Evolutionary conservation across 1,284 basidiomycete species (phyloP).

Genomic region (Fomes fomentarius): DNA sequence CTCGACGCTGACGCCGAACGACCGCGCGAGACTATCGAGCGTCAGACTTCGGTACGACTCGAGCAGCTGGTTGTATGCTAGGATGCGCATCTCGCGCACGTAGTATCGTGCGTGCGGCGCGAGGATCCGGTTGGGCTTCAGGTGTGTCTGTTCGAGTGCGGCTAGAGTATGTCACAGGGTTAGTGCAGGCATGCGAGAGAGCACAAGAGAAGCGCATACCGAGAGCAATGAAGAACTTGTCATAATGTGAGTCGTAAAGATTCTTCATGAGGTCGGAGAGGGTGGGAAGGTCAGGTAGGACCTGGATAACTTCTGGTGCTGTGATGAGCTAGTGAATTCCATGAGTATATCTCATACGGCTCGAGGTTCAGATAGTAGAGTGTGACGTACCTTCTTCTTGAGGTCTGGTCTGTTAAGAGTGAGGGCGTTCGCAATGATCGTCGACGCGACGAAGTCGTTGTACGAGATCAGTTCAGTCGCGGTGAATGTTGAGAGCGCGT

Average conservation of each 20-base stretch:
- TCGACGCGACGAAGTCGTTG: slow-evolving; percentile 89
- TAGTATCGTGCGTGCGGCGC: slow-evolving; percentile 90
- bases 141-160: slow-evolving; percentile 85
- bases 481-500: slow-evolving; percentile 93
- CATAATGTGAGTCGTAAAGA: slow-evolving; percentile 93
- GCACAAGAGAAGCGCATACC: slow-evolving; percentile 44
- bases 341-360: too few species aligned
- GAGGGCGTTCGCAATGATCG: slow-evolving; percentile 82
- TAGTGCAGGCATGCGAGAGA: too few species aligned
- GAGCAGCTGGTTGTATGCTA: slow-evolving; percentile 90
- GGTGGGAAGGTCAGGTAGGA: slow-evolving; percentile 70
- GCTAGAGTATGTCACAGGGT: slow-evolving; percentile 45
- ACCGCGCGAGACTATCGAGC: slow-evolving; percentile 82
- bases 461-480: slow-evolving; percentile 90
- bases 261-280: slow-evolving; percentile 73
- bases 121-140: slow-evolving; percentile 86
- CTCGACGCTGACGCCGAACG: slow-evolving; percentile 89
- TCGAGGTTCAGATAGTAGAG: too few species aligned
- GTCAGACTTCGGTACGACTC: slow-evolving; percentile 93
- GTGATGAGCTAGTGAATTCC: slow-evolving; percentile 69
- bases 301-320: slow-evolving; percentile 74
- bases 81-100: slow-evolving; percentile 95
- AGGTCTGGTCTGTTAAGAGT: slow-evolving; percentile 85
- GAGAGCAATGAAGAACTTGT: slow-evolving; percentile 91
- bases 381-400: slow-evolving; percentile 84